A percentile compares a stretch with the other conserved stretches of the same genome.
phyloP scores from a whole-genome alignment of 176 grass and related monocot species.

The Pharus latifolius region DNA sequence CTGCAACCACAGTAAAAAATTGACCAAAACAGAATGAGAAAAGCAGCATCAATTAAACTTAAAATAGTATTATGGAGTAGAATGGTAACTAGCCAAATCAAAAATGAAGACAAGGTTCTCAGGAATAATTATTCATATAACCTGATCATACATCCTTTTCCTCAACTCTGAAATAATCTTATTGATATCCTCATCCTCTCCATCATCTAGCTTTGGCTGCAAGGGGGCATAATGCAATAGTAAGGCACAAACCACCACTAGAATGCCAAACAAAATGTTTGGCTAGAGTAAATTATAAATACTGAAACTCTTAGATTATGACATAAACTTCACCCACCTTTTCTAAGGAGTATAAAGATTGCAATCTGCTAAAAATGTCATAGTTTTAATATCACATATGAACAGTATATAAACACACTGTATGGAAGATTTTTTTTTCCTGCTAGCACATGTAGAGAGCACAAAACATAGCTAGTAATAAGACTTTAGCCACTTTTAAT shows the following conservation, averaged over 20 bases:
- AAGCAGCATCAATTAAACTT: background rate
- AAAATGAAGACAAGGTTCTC: conserved; percentile 3
- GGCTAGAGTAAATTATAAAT: background rate
- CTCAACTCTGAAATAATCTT: conserved; percentile 57
- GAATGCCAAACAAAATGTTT: background rate
- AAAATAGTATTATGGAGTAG: background rate
- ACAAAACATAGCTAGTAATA: background rate
- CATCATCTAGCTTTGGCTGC: conserved; percentile 62
- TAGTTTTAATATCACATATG: background rate
- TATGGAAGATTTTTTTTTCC: background rate
- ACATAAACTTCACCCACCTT: background rate
- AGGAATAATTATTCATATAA: conserved; percentile 9
- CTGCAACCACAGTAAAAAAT: background rate
- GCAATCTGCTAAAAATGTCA: background rate
- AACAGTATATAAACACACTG: background rate
- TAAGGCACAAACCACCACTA: background rate
- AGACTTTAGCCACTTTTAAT: background rate
- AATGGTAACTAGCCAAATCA: background rate
- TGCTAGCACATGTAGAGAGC: background rate
- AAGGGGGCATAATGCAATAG: conserved; percentile 9
- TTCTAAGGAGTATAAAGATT: background rate
- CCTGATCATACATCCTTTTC: conserved; percentile 57
- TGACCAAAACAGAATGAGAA: background rate
- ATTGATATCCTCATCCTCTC: conserved; percentile 41
- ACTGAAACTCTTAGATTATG: background rate